Conservation (phyloP, 2,329 filamentous ascomycete species). For the Plenodomus biglobosus region DNA sequence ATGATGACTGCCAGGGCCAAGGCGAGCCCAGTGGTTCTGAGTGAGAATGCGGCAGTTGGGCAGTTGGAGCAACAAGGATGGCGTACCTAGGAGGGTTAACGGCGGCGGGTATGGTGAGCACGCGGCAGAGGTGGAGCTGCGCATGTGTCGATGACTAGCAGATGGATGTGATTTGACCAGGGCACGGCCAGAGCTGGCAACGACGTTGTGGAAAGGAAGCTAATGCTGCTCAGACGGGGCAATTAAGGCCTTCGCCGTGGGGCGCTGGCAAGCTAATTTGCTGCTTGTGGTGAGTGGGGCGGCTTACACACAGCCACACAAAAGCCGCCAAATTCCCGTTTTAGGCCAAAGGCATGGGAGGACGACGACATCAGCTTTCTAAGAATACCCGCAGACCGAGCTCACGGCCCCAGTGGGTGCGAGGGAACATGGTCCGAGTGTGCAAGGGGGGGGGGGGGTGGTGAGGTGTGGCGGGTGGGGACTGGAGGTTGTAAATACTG, state of each 20-base stretch:
- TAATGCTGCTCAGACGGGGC: slow-evolving; percentile 9
- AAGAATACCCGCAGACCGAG: slow-evolving; percentile 36
- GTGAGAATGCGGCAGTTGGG: too few relatives aligned
- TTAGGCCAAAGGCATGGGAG: slow-evolving; percentile 26
- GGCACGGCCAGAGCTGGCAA: background rate
- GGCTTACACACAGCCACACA: slow-evolving; percentile 41
- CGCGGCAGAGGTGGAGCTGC: background rate
- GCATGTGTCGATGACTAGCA: background rate
- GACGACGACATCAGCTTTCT: slow-evolving; percentile 40
- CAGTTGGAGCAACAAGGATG: too few relatives aligned
- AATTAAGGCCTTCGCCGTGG: slow-evolving; percentile 17
- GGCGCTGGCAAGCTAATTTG: slow-evolving; percentile 18
- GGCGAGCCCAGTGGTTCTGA: too few relatives aligned
- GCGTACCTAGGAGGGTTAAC: too few relatives aligned
- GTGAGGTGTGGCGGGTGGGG: background rate
- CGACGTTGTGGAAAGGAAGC: slow-evolving; percentile 2
- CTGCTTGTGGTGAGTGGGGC: slow-evolving; percentile 25
- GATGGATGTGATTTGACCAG: too few relatives aligned
- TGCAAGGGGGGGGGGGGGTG: slow-evolving; percentile 8
- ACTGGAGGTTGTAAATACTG: too few relatives aligned
- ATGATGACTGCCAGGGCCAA: too few relatives aligned
- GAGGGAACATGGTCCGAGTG: slow-evolving; percentile 11
- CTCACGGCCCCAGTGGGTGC: slow-evolving; percentile 14
- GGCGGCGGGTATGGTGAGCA: background rate
- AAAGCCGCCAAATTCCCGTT: slow-evolving; percentile 23